Conservation (phyloP, 768 basidiomycete species). For the Boletus rubroflammeus region DNA sequence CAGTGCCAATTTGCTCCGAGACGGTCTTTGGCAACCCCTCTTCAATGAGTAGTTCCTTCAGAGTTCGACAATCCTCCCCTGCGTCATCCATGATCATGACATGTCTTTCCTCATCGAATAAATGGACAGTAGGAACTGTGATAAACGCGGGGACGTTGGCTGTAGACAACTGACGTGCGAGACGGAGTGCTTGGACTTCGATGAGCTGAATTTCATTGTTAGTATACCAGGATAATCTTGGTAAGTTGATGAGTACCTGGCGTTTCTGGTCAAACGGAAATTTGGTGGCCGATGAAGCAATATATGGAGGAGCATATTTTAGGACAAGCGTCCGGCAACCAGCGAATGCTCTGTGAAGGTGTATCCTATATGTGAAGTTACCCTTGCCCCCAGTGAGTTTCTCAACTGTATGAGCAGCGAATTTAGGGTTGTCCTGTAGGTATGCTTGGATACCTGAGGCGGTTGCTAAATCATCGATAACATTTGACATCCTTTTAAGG, state of each 20-base stretch:
- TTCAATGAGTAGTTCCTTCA: slow-evolving; percentile 41
- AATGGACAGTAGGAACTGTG: slow-evolving; percentile 46
- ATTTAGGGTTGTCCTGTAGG: slow-evolving; percentile 42
- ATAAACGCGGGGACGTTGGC: slow-evolving; percentile 35
- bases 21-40: slow-evolving; percentile 29
- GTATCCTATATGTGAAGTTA: slow-evolving; percentile 60
- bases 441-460: slow-evolving; percentile 38
- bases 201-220: slow-evolving; percentile 35
- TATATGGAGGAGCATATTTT: slow-evolving; percentile 54
- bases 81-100: slow-evolving; percentile 64
- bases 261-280: slow-evolving; percentile 43
- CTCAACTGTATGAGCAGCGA: slow-evolving; percentile 39
- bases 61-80: slow-evolving; percentile 36
- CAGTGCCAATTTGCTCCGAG: slow-evolving; percentile 46
- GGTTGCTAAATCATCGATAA: slow-evolving; percentile 26
- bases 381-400: slow-evolving; percentile 48
- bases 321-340: slow-evolving; percentile 48
- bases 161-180: slow-evolving; percentile 35
- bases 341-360: slow-evolving; percentile 37
- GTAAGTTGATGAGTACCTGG: slow-evolving; percentile 41
- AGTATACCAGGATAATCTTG: background rate
- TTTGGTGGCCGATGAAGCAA: slow-evolving; percentile 22
- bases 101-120: slow-evolving; percentile 46
- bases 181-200: slow-evolving; percentile 49
- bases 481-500: slow-evolving; percentile 14